phyloP scores from a whole-genome alignment of 2,329 filamentous ascomycete species.

The Acephala macrosclerotiorum region DNA sequence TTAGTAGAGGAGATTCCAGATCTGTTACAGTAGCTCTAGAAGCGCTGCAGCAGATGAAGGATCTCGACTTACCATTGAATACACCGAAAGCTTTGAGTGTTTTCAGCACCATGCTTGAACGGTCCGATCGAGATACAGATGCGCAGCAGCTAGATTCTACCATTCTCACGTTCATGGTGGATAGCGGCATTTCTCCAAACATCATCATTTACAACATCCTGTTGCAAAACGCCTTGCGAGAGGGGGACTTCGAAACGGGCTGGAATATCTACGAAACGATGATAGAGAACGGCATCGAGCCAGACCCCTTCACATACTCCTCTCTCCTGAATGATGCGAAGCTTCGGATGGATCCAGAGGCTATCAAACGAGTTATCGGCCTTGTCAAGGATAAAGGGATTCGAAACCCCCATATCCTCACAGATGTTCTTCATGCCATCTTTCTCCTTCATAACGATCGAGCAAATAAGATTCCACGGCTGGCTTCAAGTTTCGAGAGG shows the following conservation, averaged over 20 bases:
- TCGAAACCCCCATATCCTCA: conserved; percentile 56
- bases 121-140: conserved; percentile 43
- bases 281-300: conserved; percentile 61
- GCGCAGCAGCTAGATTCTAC: conserved; percentile 57
- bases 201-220: conserved; percentile 69
- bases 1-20: conserved; percentile 50
- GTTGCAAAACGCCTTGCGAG: conserved; percentile 74
- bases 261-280: conserved; percentile 72
- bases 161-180: conserved; percentile 63
- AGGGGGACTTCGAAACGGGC: conserved; percentile 67
- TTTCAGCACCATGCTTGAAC: conserved; percentile 65
- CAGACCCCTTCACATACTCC: conserved; percentile 72
- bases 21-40: conserved; percentile 47
- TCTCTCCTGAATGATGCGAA: conserved; percentile 78
- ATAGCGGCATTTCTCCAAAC: conserved; percentile 69
- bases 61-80: conserved; percentile 54
- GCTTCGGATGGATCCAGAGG: conserved; percentile 43
- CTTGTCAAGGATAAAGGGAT: conserved; percentile 57
- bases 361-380: conserved; percentile 62
- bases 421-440: conserved; percentile 61
- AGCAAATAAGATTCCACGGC: conserved; percentile 5
- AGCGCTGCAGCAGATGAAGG: conserved; percentile 50
- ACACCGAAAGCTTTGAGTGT: conserved; percentile 56
- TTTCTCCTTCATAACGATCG: conserved; percentile 46
- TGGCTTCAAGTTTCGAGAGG: conserved; percentile 6